These are phyloP conservation scores for Penium margaritaceum DNA, from an alignment of 139 green algal genomes.

Conservation along the genomic window DNA sequence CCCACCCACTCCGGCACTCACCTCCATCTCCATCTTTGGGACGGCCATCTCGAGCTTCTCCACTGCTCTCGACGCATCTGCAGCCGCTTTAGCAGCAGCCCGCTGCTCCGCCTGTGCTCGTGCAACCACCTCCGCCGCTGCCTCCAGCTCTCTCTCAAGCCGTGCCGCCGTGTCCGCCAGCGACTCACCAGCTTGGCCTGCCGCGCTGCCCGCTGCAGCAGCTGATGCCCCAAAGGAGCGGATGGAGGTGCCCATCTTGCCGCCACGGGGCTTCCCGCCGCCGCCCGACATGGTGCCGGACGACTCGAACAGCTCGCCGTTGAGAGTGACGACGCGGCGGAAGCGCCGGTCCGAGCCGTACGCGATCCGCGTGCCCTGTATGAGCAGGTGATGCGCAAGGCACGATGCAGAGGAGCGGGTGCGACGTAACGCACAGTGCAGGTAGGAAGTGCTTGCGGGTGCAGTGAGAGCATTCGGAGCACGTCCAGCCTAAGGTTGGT, in stretches of 20 bases:
- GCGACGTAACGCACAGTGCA: no score
- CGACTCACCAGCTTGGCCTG: neutral
- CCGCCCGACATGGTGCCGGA: conserved; percentile 91
- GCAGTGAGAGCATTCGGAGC: no score
- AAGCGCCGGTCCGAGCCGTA: conserved; percentile 74
- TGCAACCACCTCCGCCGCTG: conserved; percentile 7
- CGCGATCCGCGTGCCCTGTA: conserved; percentile 67
- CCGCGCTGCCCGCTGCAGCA: neutral
- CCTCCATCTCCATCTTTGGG: conserved; percentile 72
- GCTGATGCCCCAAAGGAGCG: conserved; percentile 51
- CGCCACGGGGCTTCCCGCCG: conserved; percentile 63
- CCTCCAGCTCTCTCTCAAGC: conserved; percentile 39
- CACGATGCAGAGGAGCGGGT: no score
- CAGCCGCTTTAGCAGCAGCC: neutral
- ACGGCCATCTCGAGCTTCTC: conserved; percentile 60
- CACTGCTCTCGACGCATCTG: conserved; percentile 31
- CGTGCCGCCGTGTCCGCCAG: neutral
- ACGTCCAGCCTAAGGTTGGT: no score
- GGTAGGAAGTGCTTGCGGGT: no score
- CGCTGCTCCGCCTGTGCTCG: conserved; percentile 39
- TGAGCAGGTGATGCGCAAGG: no score
- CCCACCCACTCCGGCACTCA: conserved; percentile 47
- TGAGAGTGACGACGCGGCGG: conserved; percentile 76
- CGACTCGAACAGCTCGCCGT: conserved; percentile 76
- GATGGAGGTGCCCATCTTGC: conserved; percentile 64